A percentile compares a stretch with the other conserved stretches of the same genome.
Evolutionary conservation across 176 grass and related monocot species (phyloP).

Genomic region (Aegilops sharonensis): DNA sequence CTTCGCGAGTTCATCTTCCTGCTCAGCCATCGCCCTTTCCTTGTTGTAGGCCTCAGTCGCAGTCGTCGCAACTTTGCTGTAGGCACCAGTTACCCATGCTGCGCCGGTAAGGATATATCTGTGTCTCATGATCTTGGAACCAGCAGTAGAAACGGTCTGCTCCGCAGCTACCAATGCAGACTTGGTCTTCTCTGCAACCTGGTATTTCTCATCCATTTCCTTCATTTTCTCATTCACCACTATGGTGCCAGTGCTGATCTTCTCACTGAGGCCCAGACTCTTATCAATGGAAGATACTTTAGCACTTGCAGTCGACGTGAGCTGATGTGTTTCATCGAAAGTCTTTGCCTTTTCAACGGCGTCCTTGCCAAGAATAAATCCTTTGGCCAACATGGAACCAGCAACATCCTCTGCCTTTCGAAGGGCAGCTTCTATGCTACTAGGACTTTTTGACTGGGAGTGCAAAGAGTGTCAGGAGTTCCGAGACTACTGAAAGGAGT

Average conservation of each 20-base stretch:
- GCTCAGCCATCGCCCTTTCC: constrained; percentile 50
- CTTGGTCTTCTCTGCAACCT: constrained; percentile 87
- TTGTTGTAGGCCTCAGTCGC: constrained; percentile 36
- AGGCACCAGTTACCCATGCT: constrained; percentile 76
- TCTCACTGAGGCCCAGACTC: constrained; percentile 72
- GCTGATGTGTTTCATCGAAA: constrained; percentile 70
- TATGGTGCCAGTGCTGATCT: constrained; percentile 51
- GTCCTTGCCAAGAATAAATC: constrained; percentile 75
- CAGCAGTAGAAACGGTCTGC: constrained; percentile 66
- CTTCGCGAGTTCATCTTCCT: constrained; percentile 32
- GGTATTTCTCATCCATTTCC: constrained; percentile 87
- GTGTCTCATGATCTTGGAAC: constrained; percentile 72
- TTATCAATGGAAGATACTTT: constrained; percentile 61
- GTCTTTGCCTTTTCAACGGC: constrained; percentile 71
- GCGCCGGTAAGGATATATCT: constrained; percentile 65
- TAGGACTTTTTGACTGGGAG: constrained; percentile 37
- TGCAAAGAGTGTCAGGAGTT: constrained; percentile 25
- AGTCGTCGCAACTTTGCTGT: constrained; percentile 61
- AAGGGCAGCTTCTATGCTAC: constrained; percentile 54
- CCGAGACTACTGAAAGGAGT: neutral
- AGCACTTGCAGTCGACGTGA: constrained; percentile 66
- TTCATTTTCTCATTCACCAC: constrained; percentile 82
- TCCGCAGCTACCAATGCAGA: constrained; percentile 68
- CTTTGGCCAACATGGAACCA: constrained; percentile 68
- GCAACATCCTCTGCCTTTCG: constrained; percentile 66